Percentiles rank a stretch among this genome's conserved stretches.
These are phyloP conservation scores for Pterothamnion heteromorphum DNA, from an alignment of 31 red algal species.

Conservation along the genomic window DNA sequence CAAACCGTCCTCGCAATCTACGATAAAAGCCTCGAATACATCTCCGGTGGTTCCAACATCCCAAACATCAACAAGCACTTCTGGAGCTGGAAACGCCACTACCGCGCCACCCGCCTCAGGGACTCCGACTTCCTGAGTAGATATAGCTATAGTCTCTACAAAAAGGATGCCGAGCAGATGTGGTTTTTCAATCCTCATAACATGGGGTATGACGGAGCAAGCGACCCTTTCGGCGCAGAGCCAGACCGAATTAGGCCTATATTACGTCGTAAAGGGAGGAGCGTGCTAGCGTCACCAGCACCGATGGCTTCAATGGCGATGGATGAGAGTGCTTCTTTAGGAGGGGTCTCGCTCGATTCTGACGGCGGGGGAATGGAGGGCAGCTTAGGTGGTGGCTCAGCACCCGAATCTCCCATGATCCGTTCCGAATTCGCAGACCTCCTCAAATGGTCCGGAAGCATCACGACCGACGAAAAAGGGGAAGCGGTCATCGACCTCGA, in stretches of 20 bases:
- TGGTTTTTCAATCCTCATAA: background rate
- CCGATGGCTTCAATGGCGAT: no score
- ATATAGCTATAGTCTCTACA: background rate
- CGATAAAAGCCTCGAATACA: conserved; percentile 5
- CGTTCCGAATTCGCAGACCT: background rate
- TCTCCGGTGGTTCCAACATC: background rate
- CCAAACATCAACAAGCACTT: background rate
- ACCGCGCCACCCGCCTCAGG: background rate
- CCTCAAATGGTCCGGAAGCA: background rate
- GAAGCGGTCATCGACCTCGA: background rate
- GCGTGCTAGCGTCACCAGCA: no score
- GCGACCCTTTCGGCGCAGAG: background rate
- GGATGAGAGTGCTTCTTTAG: background rate
- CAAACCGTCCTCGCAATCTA: background rate
- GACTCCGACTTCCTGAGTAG: no score
- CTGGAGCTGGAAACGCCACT: background rate
- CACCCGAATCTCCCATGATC: background rate
- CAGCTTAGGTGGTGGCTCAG: background rate
- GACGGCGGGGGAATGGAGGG: background rate
- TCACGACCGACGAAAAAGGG: background rate
- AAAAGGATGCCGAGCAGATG: background rate
- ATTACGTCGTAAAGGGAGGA: no score
- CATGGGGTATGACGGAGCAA: background rate
- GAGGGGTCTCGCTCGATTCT: background rate
- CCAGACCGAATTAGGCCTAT: background rate